Percentiles rank a stretch among this genome's conserved stretches.
Evolutionary conservation across 1,284 basidiomycete genomes (phyloP).

Genomic region (Sparassis latifolia): DNA sequence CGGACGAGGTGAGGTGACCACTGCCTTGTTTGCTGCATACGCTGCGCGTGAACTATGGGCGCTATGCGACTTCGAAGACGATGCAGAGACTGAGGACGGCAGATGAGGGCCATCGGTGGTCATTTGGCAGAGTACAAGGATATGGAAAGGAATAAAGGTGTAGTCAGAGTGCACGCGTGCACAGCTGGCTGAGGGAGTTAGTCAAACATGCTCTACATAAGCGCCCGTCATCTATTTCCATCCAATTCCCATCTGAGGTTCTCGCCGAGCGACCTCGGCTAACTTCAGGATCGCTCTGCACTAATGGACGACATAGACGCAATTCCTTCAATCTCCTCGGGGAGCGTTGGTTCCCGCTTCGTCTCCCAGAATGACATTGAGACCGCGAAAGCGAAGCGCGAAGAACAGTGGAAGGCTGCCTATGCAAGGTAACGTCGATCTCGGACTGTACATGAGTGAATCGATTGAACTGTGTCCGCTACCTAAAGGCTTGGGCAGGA

Average conservation of each 20-base stretch:
- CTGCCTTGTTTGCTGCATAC: conserved; percentile 39
- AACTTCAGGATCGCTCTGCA: background rate
- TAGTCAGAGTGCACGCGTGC: background rate
- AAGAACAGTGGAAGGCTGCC: conserved; percentile 89
- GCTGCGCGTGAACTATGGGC: conserved; percentile 34
- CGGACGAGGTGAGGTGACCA: conserved; percentile 70
- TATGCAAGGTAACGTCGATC: conserved; percentile 64
- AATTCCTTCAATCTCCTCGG: conserved; percentile 60
- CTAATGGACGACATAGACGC: conserved; percentile 34
- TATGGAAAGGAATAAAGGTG: conserved; percentile 1
- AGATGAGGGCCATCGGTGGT: conserved; percentile 9
- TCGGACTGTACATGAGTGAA: background rate
- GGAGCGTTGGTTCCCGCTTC: conserved; percentile 70
- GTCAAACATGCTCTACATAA: no score
- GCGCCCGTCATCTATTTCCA: no score
- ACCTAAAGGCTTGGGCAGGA: conserved; percentile 71
- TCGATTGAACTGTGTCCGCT: no score
- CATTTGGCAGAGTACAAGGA: conserved; percentile 9
- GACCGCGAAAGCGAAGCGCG: conserved; percentile 64
- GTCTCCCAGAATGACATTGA: conserved; percentile 79
- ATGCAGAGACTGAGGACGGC: conserved; percentile 27
- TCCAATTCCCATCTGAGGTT: no score
- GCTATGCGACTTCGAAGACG: conserved; percentile 36
- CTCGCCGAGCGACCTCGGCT: no score
- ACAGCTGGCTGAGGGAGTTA: background rate